Base-by-base conservation (phyloP, 225 moss, liverwort and hornwort genomes). In the Pseudoscleropodium purum region DNA sequence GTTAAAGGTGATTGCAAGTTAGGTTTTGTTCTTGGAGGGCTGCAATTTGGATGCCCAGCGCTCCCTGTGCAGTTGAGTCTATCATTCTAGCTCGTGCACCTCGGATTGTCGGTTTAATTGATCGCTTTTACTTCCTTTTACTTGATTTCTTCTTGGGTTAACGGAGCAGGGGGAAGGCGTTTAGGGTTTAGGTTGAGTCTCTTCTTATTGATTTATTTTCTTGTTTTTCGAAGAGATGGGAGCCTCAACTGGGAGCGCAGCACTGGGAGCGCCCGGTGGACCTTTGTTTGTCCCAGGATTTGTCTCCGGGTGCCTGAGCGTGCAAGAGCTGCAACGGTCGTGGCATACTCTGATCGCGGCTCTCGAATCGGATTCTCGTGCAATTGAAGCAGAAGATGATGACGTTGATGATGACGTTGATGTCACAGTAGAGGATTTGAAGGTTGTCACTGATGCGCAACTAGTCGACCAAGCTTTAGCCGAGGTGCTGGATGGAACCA, bases 401-500 rank as follows among this genome's bases (percentile, higher is more conserved):
- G 88, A 91, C 85, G 82, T 91, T 54, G 93, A 93, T 84, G 90
- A 87, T 62, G 87, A 92, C 89, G 82, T 93, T 47, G 93, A 93
- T 84, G 87, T 92, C 61, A 89, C 94, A 75, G 94, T 97, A 24
- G 95, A 95, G 88, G 97, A 99, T 91, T 92, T 99, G 84, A 97
- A 93, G 89, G 92, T 97, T 68, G 89, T 99, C 91, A 99, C 96
- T 52, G 96, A 99, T 92, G 94, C 99, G 80, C 91, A 94, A 87
- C 93, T 99, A 75, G 97, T 99, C 34, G 95, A 97, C 85, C 94
- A 94, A 87, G 99, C 99, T 21, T 87, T 99, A 88, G 95, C 96
- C 26, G 99, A 97, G 93, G 96, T 99, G 67, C 89, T 99, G 15
- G 84, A 90, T 51, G 93, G 87, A 74, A 54, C 85, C 10, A 86